Evolutionary conservation across 805 yeast genomes (phyloP).

Genomic region (Saturnispora hagleri): DNA sequence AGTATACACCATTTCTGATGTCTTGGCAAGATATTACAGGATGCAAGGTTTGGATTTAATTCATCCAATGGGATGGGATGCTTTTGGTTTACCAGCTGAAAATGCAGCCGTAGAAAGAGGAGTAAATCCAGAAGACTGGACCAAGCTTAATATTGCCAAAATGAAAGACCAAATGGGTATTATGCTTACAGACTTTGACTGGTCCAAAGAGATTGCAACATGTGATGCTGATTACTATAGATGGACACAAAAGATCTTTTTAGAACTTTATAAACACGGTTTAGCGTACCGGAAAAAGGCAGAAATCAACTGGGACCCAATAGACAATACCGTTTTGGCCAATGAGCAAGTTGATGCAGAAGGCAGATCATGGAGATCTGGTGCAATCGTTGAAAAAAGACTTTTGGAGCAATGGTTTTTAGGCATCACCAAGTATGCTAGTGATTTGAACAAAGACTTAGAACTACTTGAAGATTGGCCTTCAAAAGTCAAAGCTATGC

Average conservation of each 20-base stretch:
- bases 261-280: constrained; percentile 63
- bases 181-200: constrained; percentile 84
- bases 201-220: constrained; percentile 86
- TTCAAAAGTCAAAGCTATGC: constrained; percentile 79
- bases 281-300: constrained; percentile 81
- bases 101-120: constrained; percentile 91
- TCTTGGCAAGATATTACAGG: constrained; percentile 66
- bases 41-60: constrained; percentile 69
- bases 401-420: constrained; percentile 88
- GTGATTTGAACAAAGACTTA: constrained; percentile 57
- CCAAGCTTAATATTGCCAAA: constrained; percentile 62
- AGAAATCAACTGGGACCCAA: constrained; percentile 96
- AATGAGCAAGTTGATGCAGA: constrained; percentile 91
- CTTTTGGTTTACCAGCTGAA: constrained; percentile 97
- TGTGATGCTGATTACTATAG: constrained; percentile 81
- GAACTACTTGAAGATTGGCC: constrained; percentile 71
- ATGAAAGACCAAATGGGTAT: constrained; percentile 76
- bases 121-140: constrained; percentile 77
- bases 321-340: constrained; percentile 90
- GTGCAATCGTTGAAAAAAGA: constrained; percentile 83
- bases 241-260: constrained; percentile 85
- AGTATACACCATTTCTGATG: constrained; percentile 87
- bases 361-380: constrained; percentile 95
- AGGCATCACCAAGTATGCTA: constrained; percentile 77
- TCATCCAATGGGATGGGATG: constrained; percentile 99